Evolutionary conservation across 495 filamentous ascomycete genomes (phyloP), one percentile per base, ranked within the genome.

Genomic region (Sporormia fimetaria): DNA sequence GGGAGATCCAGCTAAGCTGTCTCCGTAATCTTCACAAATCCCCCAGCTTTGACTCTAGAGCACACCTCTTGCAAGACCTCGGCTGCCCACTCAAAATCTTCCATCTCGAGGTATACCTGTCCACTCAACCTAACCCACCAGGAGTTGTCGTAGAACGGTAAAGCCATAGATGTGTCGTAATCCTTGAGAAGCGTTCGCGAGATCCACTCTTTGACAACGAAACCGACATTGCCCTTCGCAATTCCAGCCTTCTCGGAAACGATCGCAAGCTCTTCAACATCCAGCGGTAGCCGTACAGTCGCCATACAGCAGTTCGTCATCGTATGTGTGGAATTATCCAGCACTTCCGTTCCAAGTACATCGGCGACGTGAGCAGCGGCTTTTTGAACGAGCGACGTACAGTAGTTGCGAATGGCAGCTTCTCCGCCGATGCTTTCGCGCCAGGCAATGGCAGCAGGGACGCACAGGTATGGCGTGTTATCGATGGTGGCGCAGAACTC

Each of bases 401-500:
- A 63, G 48, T 92, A 88, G 0, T 52, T 50, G 27, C 68, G 59
- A 38, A 94, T 82, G 4, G 60, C 63, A 1, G 70, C 63, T 54
- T 95, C 87, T 7, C 87, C 85, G 6, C 85, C 86, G 23, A 83
- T 64, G 26, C 73, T 63, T 16, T 64, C 43, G 3, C 87, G 68
- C 66, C 78, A 94, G 17, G 65, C 57, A 16, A 94, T 61, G 0
- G 79, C 74, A 2, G 80, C 80, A 2, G 75, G 71, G 1, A 88
- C 67, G 44, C 80, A 83, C 1, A 82, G 57, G 37, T 78, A 87
- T 0, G 83, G 72, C 3, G 71, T 65, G 33, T 74, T 75, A 50
- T 94, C 86, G 0, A 74, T 52, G 0, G 84, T 93, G 1, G 78
- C 85, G 10, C 80, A 67, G 44, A 82, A 90, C 56, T 85, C 74